Conservation (phyloP, 805 yeast genomes). For the Metschnikowia hibisci region DNA sequence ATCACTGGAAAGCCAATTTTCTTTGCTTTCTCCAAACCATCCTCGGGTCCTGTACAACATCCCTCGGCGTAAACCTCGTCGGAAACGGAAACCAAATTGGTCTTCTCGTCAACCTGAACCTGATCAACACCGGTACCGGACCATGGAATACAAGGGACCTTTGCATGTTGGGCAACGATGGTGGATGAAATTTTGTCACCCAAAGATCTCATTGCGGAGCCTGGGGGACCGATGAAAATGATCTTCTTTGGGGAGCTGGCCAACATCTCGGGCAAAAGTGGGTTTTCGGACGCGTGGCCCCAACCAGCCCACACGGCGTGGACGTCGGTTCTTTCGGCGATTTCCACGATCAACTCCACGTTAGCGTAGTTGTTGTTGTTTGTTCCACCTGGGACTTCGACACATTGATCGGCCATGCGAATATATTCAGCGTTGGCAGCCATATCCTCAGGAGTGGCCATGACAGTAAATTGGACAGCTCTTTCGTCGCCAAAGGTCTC, state of each 20-base stretch:
- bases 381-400: conserved; percentile 99
- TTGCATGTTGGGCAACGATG: conserved; percentile 97
- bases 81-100: conserved; percentile 84
- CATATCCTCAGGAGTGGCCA: conserved; percentile 99
- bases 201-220: conserved; percentile 97
- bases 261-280: conserved; percentile 84
- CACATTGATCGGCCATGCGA: conserved; percentile 98
- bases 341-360: conserved; percentile 93
- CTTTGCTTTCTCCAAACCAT: conserved; percentile 82
- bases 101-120: conserved; percentile 62
- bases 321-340: conserved; percentile 93
- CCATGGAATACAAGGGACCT: conserved; percentile 99
- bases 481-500: conserved; percentile 97
- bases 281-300: conserved; percentile 99
- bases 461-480: conserved; percentile 89
- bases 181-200: conserved; percentile 98
- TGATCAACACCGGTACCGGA: conserved; percentile 95
- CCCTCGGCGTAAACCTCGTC: conserved; percentile 84
- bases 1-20: conserved; percentile 95
- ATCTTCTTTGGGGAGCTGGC: conserved; percentile 91
- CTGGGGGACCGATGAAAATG: conserved; percentile 97
- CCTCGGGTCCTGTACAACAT: conserved; percentile 80
- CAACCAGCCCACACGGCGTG: conserved; percentile 99
- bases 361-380: conserved; percentile 98
- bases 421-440: conserved; percentile 96